Conservation (phyloP, 163 green algal species). For the Prototheca stagnorum region DNA sequence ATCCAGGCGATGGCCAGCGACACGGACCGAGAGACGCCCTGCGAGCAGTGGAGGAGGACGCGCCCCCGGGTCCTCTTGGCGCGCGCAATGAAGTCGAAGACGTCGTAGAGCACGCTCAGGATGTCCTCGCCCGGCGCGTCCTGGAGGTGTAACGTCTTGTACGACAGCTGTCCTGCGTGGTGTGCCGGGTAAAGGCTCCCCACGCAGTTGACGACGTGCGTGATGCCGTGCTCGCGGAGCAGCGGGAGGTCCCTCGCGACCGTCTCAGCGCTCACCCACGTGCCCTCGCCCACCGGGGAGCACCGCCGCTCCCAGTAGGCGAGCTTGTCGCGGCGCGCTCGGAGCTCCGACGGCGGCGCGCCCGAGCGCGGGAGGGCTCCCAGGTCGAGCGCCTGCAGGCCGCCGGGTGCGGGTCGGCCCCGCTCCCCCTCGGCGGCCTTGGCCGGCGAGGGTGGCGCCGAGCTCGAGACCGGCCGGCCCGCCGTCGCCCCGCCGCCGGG, state of each 20-base stretch:
- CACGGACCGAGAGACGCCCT: constrained; percentile 81
- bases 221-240: constrained; percentile 59
- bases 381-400: constrained; percentile 30
- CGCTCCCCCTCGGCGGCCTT: not conserved
- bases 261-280: constrained; percentile 66
- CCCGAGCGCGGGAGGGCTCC: constrained; percentile 30
- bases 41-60: constrained; percentile 89
- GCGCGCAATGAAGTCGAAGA: constrained; percentile 85
- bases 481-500: not conserved
- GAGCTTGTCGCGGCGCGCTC: constrained; percentile 61
- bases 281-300: constrained; percentile 49
- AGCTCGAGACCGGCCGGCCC: not conserved
- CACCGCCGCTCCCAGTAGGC: constrained; percentile 76
- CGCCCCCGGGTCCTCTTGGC: constrained; percentile 19
- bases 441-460: not conserved
- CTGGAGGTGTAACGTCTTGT: constrained; percentile 81
- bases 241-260: constrained; percentile 60
- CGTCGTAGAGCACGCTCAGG: constrained; percentile 74
- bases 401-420: too few relatives aligned
- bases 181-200: constrained; percentile 76
- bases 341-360: constrained; percentile 39
- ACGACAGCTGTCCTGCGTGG: constrained; percentile 60
- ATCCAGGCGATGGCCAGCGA: constrained; percentile 82
- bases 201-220: constrained; percentile 95
- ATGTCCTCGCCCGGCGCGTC: constrained; percentile 87